These are phyloP conservation scores for Capsicum pubescens DNA, from an alignment of 257 asterid species.

Conservation along the genomic window DNA sequence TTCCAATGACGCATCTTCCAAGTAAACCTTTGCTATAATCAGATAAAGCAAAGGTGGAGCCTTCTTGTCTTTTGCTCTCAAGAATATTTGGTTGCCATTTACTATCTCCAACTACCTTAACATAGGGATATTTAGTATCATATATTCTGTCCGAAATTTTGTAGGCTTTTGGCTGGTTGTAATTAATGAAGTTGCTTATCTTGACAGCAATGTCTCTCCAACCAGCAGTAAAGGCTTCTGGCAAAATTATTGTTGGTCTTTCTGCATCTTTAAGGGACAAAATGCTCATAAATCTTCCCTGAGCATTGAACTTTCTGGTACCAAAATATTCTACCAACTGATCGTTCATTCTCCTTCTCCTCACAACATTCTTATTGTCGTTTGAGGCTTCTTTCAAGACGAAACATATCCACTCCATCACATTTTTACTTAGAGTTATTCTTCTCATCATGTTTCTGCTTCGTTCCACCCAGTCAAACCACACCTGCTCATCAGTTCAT, in stretches of 20 bases:
- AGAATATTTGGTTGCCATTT: neutral
- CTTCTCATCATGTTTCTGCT: neutral
- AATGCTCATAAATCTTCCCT: neutral
- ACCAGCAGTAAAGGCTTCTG: neutral
- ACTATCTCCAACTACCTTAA: neutral
- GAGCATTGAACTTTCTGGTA: neutral
- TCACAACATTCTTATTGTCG: neutral
- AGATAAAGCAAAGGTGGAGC: too few relatives aligned
- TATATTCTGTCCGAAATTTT: neutral
- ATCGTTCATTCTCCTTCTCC: neutral
- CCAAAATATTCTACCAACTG: neutral
- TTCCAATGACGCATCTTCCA: neutral
- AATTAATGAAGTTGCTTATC: neutral
- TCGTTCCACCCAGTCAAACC: neutral
- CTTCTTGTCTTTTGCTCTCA: too few relatives aligned
- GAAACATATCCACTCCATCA: neutral
- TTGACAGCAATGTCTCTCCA: neutral
- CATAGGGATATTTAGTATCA: neutral
- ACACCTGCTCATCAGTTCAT: neutral
- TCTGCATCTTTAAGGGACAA: neutral
- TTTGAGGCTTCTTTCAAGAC: neutral
- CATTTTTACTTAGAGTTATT: neutral
- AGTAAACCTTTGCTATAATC: neutral
- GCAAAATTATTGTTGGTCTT: neutral
- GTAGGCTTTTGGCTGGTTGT: too few relatives aligned